Base-by-base conservation (phyloP, 2,329 filamentous ascomycete species). In the Coniochaeta sp. region DNA sequence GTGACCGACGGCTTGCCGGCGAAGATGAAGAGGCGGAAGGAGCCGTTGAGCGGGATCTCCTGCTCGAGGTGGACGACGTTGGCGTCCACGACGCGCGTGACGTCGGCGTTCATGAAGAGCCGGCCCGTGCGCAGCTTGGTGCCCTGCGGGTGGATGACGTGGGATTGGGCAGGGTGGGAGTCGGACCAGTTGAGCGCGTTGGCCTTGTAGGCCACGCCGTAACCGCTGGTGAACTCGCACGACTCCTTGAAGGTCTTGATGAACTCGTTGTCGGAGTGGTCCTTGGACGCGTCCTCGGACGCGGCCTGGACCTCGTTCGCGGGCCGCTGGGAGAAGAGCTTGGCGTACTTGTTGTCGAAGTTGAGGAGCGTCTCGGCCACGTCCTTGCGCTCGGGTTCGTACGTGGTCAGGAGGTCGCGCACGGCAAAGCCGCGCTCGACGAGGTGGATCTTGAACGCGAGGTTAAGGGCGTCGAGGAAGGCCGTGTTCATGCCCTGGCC, bases 361-460 rank as follows among this genome's bases (percentile, higher is more conserved):
- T 86, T 77, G 12, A 96, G 77, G 0, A 96, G 79, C 10, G 82
- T 87, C 68, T 96, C 87, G 5, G 92, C 92, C 38, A 95, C 86
- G 52, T 86, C 77, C 65, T 89, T 91, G 52, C 91, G 85, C 70
- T 96, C 91, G 2, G 79, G 77, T 70, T 96, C 89, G 66, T 96
- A 97, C 0, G 91, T 94, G 55, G 84, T 81, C 49, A 97, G 78
- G 16, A 94, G 76, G 3, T 81, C 80, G 55, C 88, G 85, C 26
- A 83, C 72, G 1, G 90, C 89, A 59, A 95, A 89, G 12, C 90
- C 90, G 24, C 79, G 77, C 65, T 96, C 91, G 9, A 96, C 92
- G 31, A 88, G 84, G 65, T 96, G 91, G 49, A 96, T 88, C 73
- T 97, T 97, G 91, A 91, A 97, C 7, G 91, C 91, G 35, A 97